Percentiles rank a stretch among this genome's conserved stretches.
Evolutionary conservation across 192 early-diverging fungal genomes (phyloP).

Genomic region (Umbelopsis ramanniana): DNA sequence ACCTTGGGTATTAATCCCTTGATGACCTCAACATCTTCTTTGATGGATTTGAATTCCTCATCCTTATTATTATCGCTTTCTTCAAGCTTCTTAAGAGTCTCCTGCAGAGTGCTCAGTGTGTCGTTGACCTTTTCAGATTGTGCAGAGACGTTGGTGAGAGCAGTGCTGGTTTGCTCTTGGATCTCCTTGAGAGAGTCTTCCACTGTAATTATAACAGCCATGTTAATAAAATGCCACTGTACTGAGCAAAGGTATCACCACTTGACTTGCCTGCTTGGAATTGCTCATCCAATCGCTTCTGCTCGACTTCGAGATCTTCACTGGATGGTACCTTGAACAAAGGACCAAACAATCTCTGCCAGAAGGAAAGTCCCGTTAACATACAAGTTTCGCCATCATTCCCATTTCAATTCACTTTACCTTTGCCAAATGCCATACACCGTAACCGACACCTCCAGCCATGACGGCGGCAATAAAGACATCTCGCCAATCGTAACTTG

Average conservation of each 20-base stretch:
- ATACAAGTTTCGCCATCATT: background rate
- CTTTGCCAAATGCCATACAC: constrained; percentile 75
- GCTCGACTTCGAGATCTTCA: constrained; percentile 73
- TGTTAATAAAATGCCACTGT: background rate
- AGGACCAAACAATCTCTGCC: constrained; percentile 61
- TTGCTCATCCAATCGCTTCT: constrained; percentile 69
- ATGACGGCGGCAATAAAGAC: constrained; percentile 88
- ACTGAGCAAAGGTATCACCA: background rate
- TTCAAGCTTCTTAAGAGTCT: constrained; percentile 63
- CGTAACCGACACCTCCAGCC: constrained; percentile 88
- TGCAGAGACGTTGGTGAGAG: constrained; percentile 65
- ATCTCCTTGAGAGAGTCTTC: constrained; percentile 57
- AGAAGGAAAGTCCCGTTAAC: background rate
- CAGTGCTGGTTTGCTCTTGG: constrained; percentile 65
- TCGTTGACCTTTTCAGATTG: constrained; percentile 75
- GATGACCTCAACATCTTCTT: constrained; percentile 75
- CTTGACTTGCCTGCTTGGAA: constrained; percentile 50
- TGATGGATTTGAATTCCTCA: constrained; percentile 71
- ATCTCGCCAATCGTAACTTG: constrained; percentile 91
- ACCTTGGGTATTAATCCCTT: constrained; percentile 79
- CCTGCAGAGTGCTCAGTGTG: constrained; percentile 67
- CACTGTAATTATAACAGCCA: constrained; percentile 19
- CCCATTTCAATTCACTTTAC: constrained; percentile 48
- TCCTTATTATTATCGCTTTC: constrained; percentile 68
- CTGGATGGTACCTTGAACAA: constrained; percentile 64